Base-by-base conservation (phyloP, 768 basidiomycete species). In the Steccherinum ochraceum region DNA sequence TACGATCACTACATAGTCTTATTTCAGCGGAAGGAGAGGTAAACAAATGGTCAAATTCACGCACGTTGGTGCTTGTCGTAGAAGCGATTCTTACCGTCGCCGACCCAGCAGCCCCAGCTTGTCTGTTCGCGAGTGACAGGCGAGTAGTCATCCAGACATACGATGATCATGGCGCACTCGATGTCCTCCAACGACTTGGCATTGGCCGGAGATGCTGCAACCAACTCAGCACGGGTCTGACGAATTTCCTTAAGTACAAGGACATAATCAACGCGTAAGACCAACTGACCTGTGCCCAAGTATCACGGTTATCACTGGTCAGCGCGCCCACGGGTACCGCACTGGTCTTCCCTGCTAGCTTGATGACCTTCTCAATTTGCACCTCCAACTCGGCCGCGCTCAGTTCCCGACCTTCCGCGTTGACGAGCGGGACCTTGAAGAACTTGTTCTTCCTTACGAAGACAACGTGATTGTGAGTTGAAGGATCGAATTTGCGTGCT, bases 41-140 rank as follows among this genome's bases (percentile, higher is more conserved):
- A 18, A 7, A 20, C 24, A 13, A 41, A 24, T 48, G 2, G 23
- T 16, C 40, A 20, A 43, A 21, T n/a, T 40, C 3, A 74, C 86
- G 26, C 64, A 93, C 91, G 61, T 63, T 98, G 90, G 63, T 98
- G 95, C 69, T 99, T 99, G 74, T 98, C 96, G 63, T 85, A 97
- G 76, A 88, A 99, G 53, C 95, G 74, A 66, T 95, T 96, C 46
- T 83, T 74, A 20, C 92, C 94, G 58, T 95, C 80, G 25, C 93
- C 95, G 20, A 84, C 84, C 93, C 95, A 97, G 45, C 82, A 80
- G 18, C 69, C 73, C 84, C 88, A 87, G 50, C 87, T 87, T 12
- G 87, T 74, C 24, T 89, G 83, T 56, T 95, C 89, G 39, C 91
- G 76, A 4, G 88, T 88, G 25, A 89, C 71, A 0, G 95, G 95